Percentiles rank a stretch among this genome's conserved stretches.
These are phyloP conservation scores for Lumnitzera racemosa DNA, from an alignment of 345 rosid genomes.

Conservation along the genomic window DNA sequence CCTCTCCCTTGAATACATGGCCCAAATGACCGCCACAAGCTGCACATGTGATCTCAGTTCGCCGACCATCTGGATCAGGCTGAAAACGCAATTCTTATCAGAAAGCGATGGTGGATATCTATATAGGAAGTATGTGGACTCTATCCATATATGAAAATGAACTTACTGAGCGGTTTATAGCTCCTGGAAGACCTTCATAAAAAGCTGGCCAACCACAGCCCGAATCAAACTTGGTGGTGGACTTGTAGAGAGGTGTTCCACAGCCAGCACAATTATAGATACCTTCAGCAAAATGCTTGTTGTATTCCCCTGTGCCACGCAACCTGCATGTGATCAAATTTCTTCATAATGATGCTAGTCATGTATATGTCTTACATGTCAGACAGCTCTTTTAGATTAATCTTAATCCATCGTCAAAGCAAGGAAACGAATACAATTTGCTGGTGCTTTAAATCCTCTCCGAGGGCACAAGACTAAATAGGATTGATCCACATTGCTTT, in stretches of 20 bases:
- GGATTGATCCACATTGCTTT: no score
- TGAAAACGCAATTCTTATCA: conserved; percentile 16
- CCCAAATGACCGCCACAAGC: conserved; percentile 79
- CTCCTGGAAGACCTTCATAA: conserved; percentile 60
- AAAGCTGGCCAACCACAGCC: conserved; percentile 91
- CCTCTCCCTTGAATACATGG: conserved; percentile 78
- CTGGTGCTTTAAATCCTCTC: no score
- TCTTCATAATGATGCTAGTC: no score
- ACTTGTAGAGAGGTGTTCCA: conserved; percentile 50
- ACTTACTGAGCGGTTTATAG: conserved; percentile 49
- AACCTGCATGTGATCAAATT: conserved; percentile 11
- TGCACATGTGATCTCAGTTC: conserved; percentile 63
- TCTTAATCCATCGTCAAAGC: no score
- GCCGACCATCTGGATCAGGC: conserved; percentile 72
- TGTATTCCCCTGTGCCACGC: conserved; percentile 45
- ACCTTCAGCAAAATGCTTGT: conserved; percentile 48
- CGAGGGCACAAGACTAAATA: no score
- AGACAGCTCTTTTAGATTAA: no score
- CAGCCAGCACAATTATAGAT: conserved; percentile 61
- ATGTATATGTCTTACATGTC: no score
- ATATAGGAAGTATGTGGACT: no score
- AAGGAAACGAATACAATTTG: no score
- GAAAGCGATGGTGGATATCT: no score
- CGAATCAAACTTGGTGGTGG: conserved; percentile 55
- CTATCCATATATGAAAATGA: not conserved